A percentile compares a stretch with the other conserved stretches of the same genome.
Conservation (phyloP, 345 rosid species). For the Eucalyptus rudis region DNA sequence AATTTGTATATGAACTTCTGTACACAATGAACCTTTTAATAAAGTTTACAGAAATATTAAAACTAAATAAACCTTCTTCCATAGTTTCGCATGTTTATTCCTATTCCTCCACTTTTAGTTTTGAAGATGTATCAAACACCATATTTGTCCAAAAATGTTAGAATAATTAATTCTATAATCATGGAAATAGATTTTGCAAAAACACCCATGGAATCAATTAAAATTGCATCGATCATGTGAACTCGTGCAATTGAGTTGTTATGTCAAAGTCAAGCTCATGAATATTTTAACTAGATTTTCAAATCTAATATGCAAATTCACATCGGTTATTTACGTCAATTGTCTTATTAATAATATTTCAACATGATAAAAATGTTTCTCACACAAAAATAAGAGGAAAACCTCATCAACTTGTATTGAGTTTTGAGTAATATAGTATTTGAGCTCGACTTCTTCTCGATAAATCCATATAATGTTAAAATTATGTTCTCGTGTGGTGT, state of each 20-base stretch:
- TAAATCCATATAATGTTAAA: neutral
- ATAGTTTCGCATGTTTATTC: neutral
- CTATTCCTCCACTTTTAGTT: neutral
- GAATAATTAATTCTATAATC: neutral
- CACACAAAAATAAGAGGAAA: neutral
- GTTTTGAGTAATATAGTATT: neutral
- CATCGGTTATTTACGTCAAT: neutral
- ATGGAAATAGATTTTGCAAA: neutral
- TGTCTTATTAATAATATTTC: neutral
- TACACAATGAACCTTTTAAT: neutral
- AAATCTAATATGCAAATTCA: neutral
- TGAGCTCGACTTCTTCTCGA: neutral
- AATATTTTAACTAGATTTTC: neutral
- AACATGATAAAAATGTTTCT: neutral
- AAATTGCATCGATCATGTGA: neutral
- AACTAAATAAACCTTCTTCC: neutral
- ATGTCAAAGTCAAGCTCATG: neutral
- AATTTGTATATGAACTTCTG: neutral
- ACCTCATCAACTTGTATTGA: neutral
- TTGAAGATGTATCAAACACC: neutral
- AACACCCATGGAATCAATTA: neutral
- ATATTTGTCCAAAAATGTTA: neutral
- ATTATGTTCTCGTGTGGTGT: fast-evolving
- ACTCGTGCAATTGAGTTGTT: neutral
- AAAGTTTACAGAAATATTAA: neutral